A percentile compares a stretch with the other conserved stretches of the same genome.
Evolutionary conservation across 1,284 basidiomycete species (phyloP).

Genomic region (Cutaneotrichosporon mucoides): DNA sequence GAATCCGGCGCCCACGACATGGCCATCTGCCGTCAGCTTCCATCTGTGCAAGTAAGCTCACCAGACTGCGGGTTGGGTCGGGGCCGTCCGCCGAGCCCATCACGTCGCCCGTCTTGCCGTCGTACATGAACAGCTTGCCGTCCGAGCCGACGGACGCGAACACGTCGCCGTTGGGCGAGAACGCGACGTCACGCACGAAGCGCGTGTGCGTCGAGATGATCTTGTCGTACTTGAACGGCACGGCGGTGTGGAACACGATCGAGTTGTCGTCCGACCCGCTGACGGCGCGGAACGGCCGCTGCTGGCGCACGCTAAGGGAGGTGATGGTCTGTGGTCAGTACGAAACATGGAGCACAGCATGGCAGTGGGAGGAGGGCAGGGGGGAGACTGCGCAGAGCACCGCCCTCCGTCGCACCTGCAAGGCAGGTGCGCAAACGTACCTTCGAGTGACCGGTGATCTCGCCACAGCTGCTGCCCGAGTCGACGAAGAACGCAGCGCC

Average conservation of each 20-base stretch:
- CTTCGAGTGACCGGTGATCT: conserved; percentile 90
- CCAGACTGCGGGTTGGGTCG: conserved; percentile 55
- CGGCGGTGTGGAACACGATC: conserved; percentile 72
- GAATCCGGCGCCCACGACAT: conserved; percentile 72
- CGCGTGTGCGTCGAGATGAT: conserved; percentile 85
- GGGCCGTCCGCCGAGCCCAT: conserved; percentile 62
- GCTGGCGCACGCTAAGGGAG: conserved; percentile 81
- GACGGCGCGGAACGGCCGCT: conserved; percentile 86
- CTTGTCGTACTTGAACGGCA: conserved; percentile 86
- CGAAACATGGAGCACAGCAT: too few relatives aligned
- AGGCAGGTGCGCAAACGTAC: conserved; percentile 51
- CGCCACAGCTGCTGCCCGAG: conserved; percentile 83
- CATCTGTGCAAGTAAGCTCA: not conserved
- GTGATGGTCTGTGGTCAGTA: conserved; percentile 63
- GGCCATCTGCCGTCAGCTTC: conserved; percentile 58
- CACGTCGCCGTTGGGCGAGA: conserved; percentile 70
- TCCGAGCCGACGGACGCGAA: conserved; percentile 93
- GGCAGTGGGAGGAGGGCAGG: too few relatives aligned
- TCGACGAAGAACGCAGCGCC: conserved; percentile 85
- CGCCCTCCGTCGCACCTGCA: too few relatives aligned
- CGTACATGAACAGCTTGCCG: conserved; percentile 81
- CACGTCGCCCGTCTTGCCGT: conserved; percentile 83
- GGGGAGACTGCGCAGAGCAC: too few relatives aligned
- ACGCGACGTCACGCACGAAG: conserved; percentile 90
- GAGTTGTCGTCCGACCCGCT: conserved; percentile 78